phyloP scores from a whole-genome alignment of 2,329 filamentous ascomycete genomes.

The Lizonia empirigonia region DNA sequence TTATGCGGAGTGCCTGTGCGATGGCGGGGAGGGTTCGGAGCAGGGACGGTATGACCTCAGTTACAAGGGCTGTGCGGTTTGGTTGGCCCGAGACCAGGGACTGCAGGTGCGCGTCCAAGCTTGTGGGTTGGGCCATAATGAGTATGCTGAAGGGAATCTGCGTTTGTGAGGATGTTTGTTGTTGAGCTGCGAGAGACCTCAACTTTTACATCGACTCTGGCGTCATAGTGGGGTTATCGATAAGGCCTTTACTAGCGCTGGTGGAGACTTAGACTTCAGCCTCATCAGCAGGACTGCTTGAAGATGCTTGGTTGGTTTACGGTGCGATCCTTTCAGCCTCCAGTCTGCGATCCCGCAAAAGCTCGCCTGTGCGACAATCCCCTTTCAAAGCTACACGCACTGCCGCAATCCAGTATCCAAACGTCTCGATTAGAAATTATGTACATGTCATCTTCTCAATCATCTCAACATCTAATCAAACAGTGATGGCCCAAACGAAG shows the following conservation, averaged over 20 bases:
- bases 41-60: slow-evolving; percentile 24
- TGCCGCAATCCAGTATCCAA: no score
- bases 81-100: slow-evolving; percentile 5
- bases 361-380: no score
- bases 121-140: slow-evolving; percentile 2
- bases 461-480: slow-evolving; percentile 1
- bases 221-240: slow-evolving; percentile 19
- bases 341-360: no score
- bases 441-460: neutral
- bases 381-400: no score
- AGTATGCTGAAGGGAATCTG: neutral
- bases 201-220: slow-evolving; percentile 9
- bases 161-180: neutral
- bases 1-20: slow-evolving; percentile 21
- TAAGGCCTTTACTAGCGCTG: slow-evolving; percentile 7
- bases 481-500: slow-evolving; percentile 5
- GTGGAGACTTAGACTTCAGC: slow-evolving; percentile 1
- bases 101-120: slow-evolving; percentile 1
- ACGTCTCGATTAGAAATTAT: slow-evolving; percentile 17
- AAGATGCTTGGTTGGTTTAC: no score
- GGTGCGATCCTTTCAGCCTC: no score
- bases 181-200: neutral
- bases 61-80: slow-evolving; percentile 7
- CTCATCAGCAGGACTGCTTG: no score
- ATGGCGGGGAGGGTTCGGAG: slow-evolving; percentile 24